Percentiles rank a stretch among this genome's conserved stretches.
phyloP scores from a whole-genome alignment of 1,284 basidiomycete species.

The Vanrija sp. region DNA sequence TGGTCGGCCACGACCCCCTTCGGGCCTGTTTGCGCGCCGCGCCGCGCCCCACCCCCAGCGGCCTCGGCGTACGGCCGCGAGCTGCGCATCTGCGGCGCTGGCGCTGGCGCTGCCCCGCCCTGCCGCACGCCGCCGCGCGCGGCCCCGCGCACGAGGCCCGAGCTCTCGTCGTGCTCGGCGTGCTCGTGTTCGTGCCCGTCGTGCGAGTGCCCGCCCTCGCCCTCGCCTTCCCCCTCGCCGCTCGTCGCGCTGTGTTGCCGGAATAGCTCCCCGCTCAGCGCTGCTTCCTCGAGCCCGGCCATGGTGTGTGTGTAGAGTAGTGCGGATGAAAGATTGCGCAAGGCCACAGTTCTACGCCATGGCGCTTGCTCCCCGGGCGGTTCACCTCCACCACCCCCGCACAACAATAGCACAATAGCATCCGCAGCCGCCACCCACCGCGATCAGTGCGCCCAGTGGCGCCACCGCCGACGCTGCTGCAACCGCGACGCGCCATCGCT shows the following conservation, averaged over 20 bases:
- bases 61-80: not conserved
- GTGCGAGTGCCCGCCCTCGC: not conserved
- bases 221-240: too few species aligned
- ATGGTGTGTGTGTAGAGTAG: not conserved
- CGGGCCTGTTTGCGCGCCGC: constrained; percentile 35
- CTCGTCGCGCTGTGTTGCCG: not conserved
- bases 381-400: too few species aligned
- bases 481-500: too few species aligned
- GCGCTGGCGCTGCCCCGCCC: not conserved
- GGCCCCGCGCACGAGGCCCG: not conserved
- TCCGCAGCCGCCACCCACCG: too few species aligned
- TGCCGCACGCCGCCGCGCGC: not conserved
- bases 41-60: not conserved
- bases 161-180: not conserved
- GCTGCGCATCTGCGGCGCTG: not conserved
- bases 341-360: too few species aligned
- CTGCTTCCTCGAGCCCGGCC: constrained; percentile 26
- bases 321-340: too few species aligned
- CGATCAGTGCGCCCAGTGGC: too few species aligned
- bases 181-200: not conserved
- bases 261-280: constrained; percentile 29
- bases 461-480: too few species aligned
- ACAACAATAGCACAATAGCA: too few species aligned
- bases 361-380: too few species aligned
- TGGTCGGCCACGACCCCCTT: constrained; percentile 46